These are phyloP conservation scores for Nemania serpens DNA, from an alignment of 2,329 filamentous ascomycete genomes.

Conservation along the genomic window DNA sequence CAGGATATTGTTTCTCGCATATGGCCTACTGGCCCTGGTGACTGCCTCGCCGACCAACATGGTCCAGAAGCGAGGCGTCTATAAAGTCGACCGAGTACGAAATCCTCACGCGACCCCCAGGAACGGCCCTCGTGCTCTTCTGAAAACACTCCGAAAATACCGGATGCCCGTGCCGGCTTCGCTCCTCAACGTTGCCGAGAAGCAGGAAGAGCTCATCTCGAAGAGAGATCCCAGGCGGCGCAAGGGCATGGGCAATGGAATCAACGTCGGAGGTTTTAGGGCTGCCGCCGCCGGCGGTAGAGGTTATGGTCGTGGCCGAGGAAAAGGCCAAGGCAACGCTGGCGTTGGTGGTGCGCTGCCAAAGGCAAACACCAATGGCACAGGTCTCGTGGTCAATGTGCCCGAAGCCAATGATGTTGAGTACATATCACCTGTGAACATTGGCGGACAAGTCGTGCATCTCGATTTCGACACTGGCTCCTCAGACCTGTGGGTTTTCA, in stretches of 20 bases:
- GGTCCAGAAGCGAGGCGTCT: slow-evolving; percentile 41
- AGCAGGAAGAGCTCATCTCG: slow-evolving; percentile 36
- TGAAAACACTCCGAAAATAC: slow-evolving; percentile 42
- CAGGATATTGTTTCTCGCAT: slow-evolving; percentile 34
- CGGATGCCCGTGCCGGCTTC: slow-evolving; percentile 40
- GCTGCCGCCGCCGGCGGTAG: slow-evolving; percentile 8
- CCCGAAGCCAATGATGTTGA: slow-evolving; percentile 41
- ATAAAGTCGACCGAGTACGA: slow-evolving; percentile 40
- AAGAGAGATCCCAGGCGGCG: slow-evolving; percentile 35
- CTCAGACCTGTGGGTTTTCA: slow-evolving; percentile 45
- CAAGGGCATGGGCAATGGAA: slow-evolving; percentile 29
- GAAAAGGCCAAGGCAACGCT: slow-evolving; percentile 1
- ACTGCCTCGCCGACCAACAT: slow-evolving; percentile 34
- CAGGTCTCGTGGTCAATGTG: slow-evolving; percentile 35
- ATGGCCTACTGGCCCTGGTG: slow-evolving; percentile 37
- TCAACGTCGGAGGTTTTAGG: background rate
- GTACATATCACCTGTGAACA: slow-evolving; percentile 42
- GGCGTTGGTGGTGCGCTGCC: slow-evolving; percentile 25
- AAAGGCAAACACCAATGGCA: slow-evolving; percentile 31
- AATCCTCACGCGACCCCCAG: slow-evolving; percentile 39
- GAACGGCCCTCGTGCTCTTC: slow-evolving; percentile 39
- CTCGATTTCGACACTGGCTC: slow-evolving; percentile 45
- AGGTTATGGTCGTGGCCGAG: slow-evolving; percentile 18
- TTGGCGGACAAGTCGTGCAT: slow-evolving; percentile 42
- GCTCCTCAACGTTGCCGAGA: slow-evolving; percentile 31